Conservation (phyloP, 768 basidiomycete genomes). For the Trametopsis cervina region DNA sequence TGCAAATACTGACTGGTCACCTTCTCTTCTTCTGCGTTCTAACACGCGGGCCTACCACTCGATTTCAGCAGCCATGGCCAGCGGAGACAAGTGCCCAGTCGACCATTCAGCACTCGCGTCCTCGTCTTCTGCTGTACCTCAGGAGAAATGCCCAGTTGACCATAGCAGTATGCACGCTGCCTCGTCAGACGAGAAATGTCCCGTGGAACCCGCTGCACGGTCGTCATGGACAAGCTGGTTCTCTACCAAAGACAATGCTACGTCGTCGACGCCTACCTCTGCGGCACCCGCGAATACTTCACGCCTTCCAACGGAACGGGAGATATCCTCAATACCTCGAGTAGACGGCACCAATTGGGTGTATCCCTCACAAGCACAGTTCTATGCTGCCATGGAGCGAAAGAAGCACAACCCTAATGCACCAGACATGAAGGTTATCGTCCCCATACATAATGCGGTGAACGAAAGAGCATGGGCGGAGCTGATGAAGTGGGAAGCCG, state of each 20-base stretch:
- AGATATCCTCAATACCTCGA: constrained; percentile 85
- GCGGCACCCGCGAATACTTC: constrained; percentile 10
- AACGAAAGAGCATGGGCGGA: constrained; percentile 67
- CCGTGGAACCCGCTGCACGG: constrained; percentile 55
- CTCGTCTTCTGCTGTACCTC: constrained; percentile 3
- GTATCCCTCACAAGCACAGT: constrained; percentile 97
- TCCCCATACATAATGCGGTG: constrained; percentile 98
- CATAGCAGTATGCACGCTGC: constrained; percentile 16
- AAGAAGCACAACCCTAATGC: constrained; percentile 88
- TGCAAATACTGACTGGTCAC: too few species aligned
- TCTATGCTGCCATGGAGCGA: constrained; percentile 93
- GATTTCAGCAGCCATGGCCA: constrained; percentile 1
- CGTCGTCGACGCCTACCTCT: constrained; percentile 24
- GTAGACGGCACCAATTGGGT: constrained; percentile 76
- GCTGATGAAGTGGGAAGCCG: constrained; percentile 50
- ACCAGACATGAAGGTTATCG: constrained; percentile 90
- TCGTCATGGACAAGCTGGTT: constrained; percentile 24
- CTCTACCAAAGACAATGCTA: constrained; percentile 6
- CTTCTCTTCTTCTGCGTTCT: too few species aligned
- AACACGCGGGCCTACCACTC: too few species aligned
- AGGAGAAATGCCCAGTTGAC: constrained; percentile 27
- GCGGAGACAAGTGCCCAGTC: constrained; percentile 11
- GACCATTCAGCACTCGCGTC: constrained; percentile 7
- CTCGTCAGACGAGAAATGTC: constrained; percentile 36
- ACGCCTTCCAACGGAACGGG: constrained; percentile 61